phyloP scores from a whole-genome alignment of 305 asterid species.

The Fraxinus velutina region DNA sequence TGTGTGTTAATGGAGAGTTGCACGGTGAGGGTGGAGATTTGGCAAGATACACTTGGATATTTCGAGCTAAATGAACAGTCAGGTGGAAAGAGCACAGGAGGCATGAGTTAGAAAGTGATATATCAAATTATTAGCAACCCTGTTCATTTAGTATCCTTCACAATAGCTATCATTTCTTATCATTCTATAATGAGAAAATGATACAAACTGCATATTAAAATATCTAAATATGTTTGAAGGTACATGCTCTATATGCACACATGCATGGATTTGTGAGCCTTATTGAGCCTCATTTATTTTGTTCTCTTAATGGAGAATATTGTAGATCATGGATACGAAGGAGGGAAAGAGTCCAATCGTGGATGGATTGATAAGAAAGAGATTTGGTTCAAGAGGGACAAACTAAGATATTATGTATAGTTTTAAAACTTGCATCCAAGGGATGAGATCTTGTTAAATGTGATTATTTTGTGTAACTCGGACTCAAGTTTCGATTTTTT shows the following conservation, averaged over 20 bases:
- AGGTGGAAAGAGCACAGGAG: not conserved
- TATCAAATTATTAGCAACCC: not conserved
- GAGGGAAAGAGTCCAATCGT: not conserved
- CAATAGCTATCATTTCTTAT: not conserved
- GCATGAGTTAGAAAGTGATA: not conserved
- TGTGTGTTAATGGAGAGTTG: not conserved
- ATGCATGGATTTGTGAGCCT: not conserved
- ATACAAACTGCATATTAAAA: not conserved
- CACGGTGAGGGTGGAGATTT: not conserved
- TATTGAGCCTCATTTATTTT: not conserved
- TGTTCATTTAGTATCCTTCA: not conserved
- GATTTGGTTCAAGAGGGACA: not conserved
- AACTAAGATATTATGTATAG: not conserved
- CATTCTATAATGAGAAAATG: not conserved
- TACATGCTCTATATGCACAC: not conserved
- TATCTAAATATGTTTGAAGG: not conserved
- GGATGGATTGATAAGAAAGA: not conserved
- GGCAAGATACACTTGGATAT: not conserved
- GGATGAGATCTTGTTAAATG: not conserved
- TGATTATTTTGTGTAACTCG: not conserved
- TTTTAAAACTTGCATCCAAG: not conserved
- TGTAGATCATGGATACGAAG: not conserved
- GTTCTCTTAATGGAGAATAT: not conserved
- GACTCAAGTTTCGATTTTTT: not conserved
- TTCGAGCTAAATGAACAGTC: not conserved